These are phyloP conservation scores for Vitellaria paradoxa DNA, from an alignment of 179 eudicot genomes.

Conservation along the genomic window DNA sequence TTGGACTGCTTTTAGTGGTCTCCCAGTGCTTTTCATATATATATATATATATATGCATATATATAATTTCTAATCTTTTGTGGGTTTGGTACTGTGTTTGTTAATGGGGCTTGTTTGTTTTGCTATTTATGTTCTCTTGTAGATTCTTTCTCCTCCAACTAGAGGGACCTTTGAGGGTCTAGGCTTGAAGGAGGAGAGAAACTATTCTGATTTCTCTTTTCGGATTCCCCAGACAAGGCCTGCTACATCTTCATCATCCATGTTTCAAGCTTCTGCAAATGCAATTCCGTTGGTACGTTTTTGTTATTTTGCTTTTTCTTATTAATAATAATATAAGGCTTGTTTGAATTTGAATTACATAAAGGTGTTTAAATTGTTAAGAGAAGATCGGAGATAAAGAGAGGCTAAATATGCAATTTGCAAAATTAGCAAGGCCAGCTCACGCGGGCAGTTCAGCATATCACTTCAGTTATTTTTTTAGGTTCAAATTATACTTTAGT, in stretches of 20 bases:
- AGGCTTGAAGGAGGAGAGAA: conserved; percentile 34
- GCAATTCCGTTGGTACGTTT: conserved; percentile 35
- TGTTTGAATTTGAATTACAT: too few relatives aligned
- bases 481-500: too few relatives aligned
- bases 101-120: background rate
- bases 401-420: too few relatives aligned
- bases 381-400: too few relatives aligned
- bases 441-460: too few relatives aligned
- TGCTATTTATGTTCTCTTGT: conserved; percentile 9
- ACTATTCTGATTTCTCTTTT: conserved; percentile 51
- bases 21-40: background rate
- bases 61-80: background rate
- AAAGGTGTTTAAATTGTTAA: too few relatives aligned
- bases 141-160: conserved; percentile 72
- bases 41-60: background rate
- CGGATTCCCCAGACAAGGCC: conserved; percentile 45
- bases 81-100: background rate
- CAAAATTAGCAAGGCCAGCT: too few relatives aligned
- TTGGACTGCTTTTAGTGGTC: background rate
- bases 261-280: conserved; percentile 27
- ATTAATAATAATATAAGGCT: too few relatives aligned
- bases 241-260: conserved; percentile 30
- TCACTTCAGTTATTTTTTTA: too few relatives aligned
- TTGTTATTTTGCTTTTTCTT: background rate
- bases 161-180: conserved; percentile 52